A percentile compares a stretch with the other conserved stretches of the same genome.
phyloP scores from a whole-genome alignment of 192 early-diverging fungal species.

The Coemansia sp. region DNA sequence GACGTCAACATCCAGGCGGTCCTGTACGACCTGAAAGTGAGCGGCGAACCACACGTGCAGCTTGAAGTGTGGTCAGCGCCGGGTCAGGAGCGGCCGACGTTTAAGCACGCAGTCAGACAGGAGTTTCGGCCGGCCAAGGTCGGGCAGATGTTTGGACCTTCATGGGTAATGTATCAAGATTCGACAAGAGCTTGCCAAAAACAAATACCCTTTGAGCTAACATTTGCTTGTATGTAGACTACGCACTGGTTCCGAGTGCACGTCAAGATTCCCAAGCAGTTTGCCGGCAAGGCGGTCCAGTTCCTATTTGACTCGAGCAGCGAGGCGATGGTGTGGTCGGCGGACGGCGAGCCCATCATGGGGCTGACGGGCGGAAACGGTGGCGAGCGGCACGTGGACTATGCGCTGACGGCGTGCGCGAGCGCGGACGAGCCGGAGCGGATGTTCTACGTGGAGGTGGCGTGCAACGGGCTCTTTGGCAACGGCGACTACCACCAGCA shows the following conservation, averaged over 20 bases:
- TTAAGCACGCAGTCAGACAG: slow-evolving; percentile 57
- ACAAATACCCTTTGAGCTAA: not conserved
- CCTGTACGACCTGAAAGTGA: slow-evolving; percentile 50
- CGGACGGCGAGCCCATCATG: slow-evolving; percentile 74
- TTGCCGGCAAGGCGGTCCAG: slow-evolving; percentile 69
- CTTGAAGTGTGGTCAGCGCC: slow-evolving; percentile 52
- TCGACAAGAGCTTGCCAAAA: too few species aligned
- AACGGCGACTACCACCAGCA: slow-evolving; percentile 50
- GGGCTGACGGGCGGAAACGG: slow-evolving; percentile 80
- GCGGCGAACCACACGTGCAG: slow-evolving; percentile 51
- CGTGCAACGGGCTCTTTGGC: slow-evolving; percentile 94
- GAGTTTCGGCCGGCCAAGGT: slow-evolving; percentile 63
- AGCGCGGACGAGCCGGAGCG: slow-evolving; percentile 46
- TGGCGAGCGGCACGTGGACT: slow-evolving; percentile 51
- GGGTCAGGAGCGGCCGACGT: slow-evolving; percentile 50
- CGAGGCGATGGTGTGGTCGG: slow-evolving; percentile 93
- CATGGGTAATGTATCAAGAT: slow-evolving; percentile 57
- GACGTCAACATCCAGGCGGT: slow-evolving; percentile 64
- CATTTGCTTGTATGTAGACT: slow-evolving; percentile 18
- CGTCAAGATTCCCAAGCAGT: slow-evolving; percentile 64
- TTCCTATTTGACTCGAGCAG: slow-evolving; percentile 85
- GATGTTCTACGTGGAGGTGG: slow-evolving; percentile 85
- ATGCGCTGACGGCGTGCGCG: slow-evolving; percentile 50
- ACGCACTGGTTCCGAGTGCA: slow-evolving; percentile 74
- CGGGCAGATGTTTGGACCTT: slow-evolving; percentile 84